Evolutionary conservation across 2,329 filamentous ascomycete genomes (phyloP), one percentile per base, ranked within the genome.

Genomic region (Cladosporium sp.): DNA sequence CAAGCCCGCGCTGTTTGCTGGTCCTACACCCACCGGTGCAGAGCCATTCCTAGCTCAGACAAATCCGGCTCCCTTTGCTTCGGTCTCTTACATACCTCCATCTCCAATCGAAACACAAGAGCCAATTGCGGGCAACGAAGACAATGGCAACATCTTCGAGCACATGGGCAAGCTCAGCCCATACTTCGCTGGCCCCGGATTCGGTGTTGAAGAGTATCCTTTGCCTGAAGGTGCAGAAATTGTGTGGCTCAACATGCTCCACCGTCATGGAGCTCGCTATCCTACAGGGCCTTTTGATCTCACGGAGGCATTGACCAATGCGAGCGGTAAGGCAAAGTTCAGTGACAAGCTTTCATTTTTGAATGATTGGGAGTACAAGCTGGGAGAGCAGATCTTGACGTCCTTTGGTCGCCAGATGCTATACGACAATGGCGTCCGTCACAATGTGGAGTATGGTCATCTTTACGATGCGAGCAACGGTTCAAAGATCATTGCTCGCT

Each of bases 201-300:
- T 92, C 69, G 91, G 91, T 3, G 89, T 91, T 0, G 81, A 89
- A 15, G 91, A 93, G 77, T 90, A 89, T 71, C 82, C 89, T 2
- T 76, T 92, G 14, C 90, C 90, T 0, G 76, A 81, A 6, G 89
- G 87, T 12, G 85, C 90, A 0, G 87, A 89, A 66, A 90, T 92
- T 59, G 81, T 88, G 26, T 89, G 91, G 80, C 80, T 93, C 51
- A 80, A 90, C 79, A 89, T 92, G 87, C 81, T 92, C 4, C 89
- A 88, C 14, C 86, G 91, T 1, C 90, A 93, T 74, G 91, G 91
- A 11, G 84, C 89, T 47, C 84, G 91, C 21, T 93, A 93, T 76
- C 91, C 91, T 0, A 90, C 90, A 2, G 80, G 81, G 3, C 83
- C 83, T 0, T 82, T 86, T 44, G 84, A 85, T 36, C 85, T 90